These are phyloP conservation scores for Tetrapisispora phaffii DNA, from an alignment of 805 yeast genomes.

Conservation along the genomic window DNA sequence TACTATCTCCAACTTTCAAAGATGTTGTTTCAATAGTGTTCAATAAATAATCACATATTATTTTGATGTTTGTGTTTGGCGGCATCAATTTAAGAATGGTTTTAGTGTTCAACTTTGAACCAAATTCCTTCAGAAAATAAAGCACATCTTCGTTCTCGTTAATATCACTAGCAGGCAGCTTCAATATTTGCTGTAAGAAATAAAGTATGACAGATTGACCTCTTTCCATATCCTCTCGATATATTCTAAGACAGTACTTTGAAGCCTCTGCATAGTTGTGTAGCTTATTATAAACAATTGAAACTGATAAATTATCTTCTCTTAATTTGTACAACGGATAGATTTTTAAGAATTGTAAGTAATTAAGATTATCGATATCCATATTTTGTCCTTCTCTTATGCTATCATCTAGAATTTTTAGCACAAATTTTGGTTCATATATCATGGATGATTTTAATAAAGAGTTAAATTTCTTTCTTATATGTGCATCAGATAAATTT, in stretches of 20 bases:
- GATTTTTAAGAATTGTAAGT: slow-evolving; percentile 31
- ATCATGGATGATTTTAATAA: slow-evolving; percentile 29
- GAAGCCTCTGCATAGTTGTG: slow-evolving; percentile 51
- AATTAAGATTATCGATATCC: slow-evolving; percentile 5
- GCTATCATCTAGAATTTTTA: slow-evolving; percentile 17
- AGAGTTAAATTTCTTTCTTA: slow-evolving; percentile 26
- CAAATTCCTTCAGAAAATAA: slow-evolving; percentile 21
- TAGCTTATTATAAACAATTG: slow-evolving; percentile 48
- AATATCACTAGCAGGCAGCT: background rate
- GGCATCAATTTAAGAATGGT: slow-evolving; percentile 44
- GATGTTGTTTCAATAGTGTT: slow-evolving; percentile 36
- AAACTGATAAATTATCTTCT: slow-evolving; percentile 53
- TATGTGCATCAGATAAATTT: slow-evolving; percentile 12
- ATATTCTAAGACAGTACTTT: slow-evolving; percentile 46
- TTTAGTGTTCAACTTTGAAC: slow-evolving; percentile 14
- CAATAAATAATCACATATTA: slow-evolving; percentile 37
- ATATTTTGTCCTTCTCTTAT: background rate
- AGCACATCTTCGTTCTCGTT: slow-evolving; percentile 4
- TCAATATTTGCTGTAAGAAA: slow-evolving; percentile 29
- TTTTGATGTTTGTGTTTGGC: slow-evolving; percentile 34
- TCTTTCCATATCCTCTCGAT: slow-evolving; percentile 26
- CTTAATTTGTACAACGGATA: slow-evolving; percentile 49
- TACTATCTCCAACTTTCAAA: slow-evolving; percentile 31
- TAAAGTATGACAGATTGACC: slow-evolving; percentile 37
- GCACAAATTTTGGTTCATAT: slow-evolving; percentile 34